Conservation (phyloP, 768 basidiomycete genomes). For the Omphalotus guepiniiformis region DNA sequence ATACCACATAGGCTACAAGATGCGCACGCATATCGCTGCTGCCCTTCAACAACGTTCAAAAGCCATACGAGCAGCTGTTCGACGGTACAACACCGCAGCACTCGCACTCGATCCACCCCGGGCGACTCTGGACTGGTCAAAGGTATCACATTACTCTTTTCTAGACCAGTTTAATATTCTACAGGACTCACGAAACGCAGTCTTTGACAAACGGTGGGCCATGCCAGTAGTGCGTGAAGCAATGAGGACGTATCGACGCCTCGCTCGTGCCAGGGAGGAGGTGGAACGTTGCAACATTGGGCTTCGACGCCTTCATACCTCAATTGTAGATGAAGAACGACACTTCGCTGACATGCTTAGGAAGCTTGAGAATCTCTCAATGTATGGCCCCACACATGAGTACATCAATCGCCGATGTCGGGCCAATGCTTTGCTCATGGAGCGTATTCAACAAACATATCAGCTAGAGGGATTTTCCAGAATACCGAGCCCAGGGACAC, state of each 20-base stretch:
- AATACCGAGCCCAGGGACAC: too few species aligned
- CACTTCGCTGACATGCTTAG: not conserved
- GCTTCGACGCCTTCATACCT: slow-evolving; percentile 21
- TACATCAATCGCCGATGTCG: not conserved
- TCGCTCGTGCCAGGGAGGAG: slow-evolving; percentile 28
- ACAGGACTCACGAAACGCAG: slow-evolving; percentile 23
- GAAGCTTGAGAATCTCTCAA: not conserved
- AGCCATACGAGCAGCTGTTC: slow-evolving; percentile 28
- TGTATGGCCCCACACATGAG: slow-evolving; percentile 1
- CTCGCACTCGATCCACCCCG: slow-evolving; percentile 13
- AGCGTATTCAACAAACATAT: slow-evolving; percentile 6
- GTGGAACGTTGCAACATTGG: slow-evolving; percentile 27
- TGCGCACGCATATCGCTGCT: slow-evolving; percentile 29
- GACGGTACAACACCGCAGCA: slow-evolving; percentile 27
- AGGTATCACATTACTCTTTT: slow-evolving; percentile 16
- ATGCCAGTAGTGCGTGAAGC: slow-evolving; percentile 17
- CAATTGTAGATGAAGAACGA: slow-evolving; percentile 20
- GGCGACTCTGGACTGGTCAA: slow-evolving; percentile 17
- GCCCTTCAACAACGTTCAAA: slow-evolving; percentile 24
- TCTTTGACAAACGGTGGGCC: slow-evolving; percentile 26
- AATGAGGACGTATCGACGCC: slow-evolving; percentile 23
- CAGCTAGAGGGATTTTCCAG: not conserved
- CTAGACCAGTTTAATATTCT: slow-evolving; percentile 30
- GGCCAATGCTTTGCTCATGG: not conserved
- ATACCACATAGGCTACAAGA: slow-evolving; percentile 33